Evolutionary conservation across 2,329 filamentous ascomycete genomes (phyloP).

Genomic region (Penicillium sp.): DNA sequence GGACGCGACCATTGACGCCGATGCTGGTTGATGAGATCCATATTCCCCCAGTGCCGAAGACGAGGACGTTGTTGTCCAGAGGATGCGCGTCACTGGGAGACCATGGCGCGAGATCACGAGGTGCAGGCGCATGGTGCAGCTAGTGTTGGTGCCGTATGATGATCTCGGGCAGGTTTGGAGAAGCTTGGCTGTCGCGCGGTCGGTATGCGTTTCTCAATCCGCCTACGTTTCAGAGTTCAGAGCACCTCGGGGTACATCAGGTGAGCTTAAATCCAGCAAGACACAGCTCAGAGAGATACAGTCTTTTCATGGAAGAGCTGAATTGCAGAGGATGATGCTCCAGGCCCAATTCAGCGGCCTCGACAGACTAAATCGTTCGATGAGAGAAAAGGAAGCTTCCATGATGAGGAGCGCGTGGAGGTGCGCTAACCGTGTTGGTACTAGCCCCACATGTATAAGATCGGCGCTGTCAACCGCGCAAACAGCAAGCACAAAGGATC

Average conservation of each 20-base stretch:
- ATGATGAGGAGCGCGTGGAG: slow-evolving; percentile 5
- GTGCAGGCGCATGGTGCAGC: slow-evolving; percentile 60
- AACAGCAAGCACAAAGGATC: background rate
- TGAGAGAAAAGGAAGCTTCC: slow-evolving; percentile 10
- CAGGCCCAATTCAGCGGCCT: too few relatives aligned
- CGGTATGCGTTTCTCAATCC: background rate
- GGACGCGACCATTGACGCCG: slow-evolving; percentile 31
- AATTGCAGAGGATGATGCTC: too few relatives aligned
- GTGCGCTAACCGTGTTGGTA: slow-evolving; percentile 5
- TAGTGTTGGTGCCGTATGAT: slow-evolving; percentile 11
- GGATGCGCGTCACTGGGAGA: slow-evolving; percentile 64
- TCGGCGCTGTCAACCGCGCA: background rate
- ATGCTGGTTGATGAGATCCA: slow-evolving; percentile 17
- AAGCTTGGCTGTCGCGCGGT: background rate
- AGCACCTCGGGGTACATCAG: too few relatives aligned
- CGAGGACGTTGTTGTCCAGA: slow-evolving; percentile 59
- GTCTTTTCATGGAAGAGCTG: too few relatives aligned
- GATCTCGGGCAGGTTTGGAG: slow-evolving; percentile 2
- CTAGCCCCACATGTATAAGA: slow-evolving; percentile 1
- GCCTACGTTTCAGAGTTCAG: background rate
- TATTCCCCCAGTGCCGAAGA: slow-evolving; percentile 9
- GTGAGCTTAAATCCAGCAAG: too few relatives aligned
- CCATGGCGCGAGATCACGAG: slow-evolving; percentile 66
- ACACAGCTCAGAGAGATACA: too few relatives aligned
- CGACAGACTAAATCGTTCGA: background rate